A percentile compares a stretch with the other conserved stretches of the same genome.
These are phyloP conservation scores for Thymus quinquecostatus DNA, from an alignment of 257 asterid species.

Conservation along the genomic window DNA sequence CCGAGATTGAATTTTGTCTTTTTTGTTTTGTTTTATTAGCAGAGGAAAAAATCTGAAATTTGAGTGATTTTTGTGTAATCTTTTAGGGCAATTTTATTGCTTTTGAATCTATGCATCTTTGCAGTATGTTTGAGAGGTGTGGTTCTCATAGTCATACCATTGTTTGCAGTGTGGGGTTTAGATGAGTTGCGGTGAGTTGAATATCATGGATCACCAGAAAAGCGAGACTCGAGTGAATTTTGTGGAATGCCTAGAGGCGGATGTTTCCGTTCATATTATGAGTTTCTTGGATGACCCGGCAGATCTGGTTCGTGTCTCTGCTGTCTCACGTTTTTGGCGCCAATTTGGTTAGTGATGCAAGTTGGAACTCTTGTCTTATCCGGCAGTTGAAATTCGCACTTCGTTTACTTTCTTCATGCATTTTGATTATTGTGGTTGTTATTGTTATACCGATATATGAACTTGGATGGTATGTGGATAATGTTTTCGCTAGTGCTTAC, in stretches of 20 bases:
- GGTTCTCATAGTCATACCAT: neutral
- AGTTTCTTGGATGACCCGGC: slow-evolving; percentile 66
- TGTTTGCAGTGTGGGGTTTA: slow-evolving; percentile 21
- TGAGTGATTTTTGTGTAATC: neutral
- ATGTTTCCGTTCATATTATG: slow-evolving; percentile 50
- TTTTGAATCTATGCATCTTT: neutral
- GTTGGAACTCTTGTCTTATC: neutral
- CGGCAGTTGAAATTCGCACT: neutral
- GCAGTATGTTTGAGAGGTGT: neutral
- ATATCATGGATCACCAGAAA: slow-evolving; percentile 35
- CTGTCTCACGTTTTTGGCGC: slow-evolving; percentile 66
- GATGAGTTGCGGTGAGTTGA: slow-evolving; percentile 19
- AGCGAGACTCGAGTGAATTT: slow-evolving; percentile 52
- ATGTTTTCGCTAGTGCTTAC: neutral
- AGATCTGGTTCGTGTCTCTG: slow-evolving; percentile 63
- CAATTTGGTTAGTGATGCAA: slow-evolving; percentile 60
- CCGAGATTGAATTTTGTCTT: neutral
- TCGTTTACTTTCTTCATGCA: slow-evolving; percentile 14
- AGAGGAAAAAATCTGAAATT: neutral
- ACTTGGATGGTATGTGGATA: neutral
- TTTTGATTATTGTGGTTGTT: neutral
- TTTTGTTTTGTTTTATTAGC: neutral
- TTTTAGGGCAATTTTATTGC: neutral
- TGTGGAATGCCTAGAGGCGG: slow-evolving; percentile 52
- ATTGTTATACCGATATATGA: neutral